phyloP scores from a whole-genome alignment of 2,329 filamentous ascomycete species.

The Botrytis deweyae region DNA sequence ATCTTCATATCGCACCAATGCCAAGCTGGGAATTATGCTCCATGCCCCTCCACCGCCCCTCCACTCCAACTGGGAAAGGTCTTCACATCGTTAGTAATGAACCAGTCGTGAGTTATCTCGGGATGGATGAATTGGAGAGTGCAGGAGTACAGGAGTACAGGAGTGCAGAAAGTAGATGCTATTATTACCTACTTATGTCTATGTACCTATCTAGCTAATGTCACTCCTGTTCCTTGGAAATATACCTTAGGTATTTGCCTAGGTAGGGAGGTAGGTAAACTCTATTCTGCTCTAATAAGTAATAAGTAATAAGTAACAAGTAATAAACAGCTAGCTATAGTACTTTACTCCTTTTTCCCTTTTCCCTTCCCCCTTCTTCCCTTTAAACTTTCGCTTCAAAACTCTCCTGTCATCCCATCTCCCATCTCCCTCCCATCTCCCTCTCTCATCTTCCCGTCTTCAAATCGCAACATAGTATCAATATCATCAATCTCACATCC shows the following conservation, averaged over 20 bases:
- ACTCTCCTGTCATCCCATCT: not conserved
- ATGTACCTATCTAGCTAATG: too few relatives aligned
- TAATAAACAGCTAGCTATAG: not conserved
- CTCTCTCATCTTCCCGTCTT: not conserved
- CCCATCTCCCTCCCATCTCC: too few relatives aligned
- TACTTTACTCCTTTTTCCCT: not conserved
- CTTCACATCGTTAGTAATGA: not conserved
- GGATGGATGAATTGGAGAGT: not conserved
- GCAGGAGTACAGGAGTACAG: too few relatives aligned
- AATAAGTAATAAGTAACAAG: not conserved
- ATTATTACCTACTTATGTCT: too few relatives aligned
- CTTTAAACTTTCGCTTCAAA: not conserved
- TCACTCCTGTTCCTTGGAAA: too few relatives aligned
- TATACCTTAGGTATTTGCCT: not conserved
- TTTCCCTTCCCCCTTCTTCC: not conserved
- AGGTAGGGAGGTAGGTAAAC: not conserved
- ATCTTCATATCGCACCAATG: too few relatives aligned
- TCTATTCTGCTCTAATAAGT: not conserved
- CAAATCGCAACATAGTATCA: not conserved
- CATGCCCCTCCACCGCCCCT: not conserved
- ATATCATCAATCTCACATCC: not conserved
- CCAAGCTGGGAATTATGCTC: not conserved
- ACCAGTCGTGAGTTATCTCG: not conserved
- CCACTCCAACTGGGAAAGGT: not conserved
- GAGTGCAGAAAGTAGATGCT: too few relatives aligned